A percentile compares a stretch with the other conserved stretches of the same genome.
Evolutionary conservation across 441 rosid species (phyloP).

Genomic region (Isatis lusitanica): DNA sequence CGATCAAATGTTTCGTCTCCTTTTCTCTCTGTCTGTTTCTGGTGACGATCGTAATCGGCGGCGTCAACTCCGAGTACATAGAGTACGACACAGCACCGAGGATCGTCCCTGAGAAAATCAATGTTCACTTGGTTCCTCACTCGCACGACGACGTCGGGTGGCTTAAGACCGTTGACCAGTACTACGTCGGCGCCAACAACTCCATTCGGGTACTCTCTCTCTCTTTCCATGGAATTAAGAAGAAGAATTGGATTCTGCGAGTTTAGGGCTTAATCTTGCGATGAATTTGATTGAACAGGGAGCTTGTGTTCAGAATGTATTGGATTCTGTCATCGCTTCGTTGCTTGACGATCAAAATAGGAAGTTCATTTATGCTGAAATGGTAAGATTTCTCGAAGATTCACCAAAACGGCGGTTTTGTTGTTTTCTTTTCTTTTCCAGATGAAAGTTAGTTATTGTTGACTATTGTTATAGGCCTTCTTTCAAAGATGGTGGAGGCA

Average conservation of each 20-base stretch:
- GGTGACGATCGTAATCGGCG: slow-evolving; percentile 24
- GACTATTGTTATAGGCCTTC: slow-evolving; percentile 48
- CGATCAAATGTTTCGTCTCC: slow-evolving; percentile 16
- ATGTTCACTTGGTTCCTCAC: slow-evolving; percentile 77
- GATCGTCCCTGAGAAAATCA: slow-evolving; percentile 56
- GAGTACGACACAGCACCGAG: slow-evolving; percentile 54
- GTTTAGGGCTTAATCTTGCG: slow-evolving; percentile 12
- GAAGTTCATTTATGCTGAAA: slow-evolving; percentile 74
- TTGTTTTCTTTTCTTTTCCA: background rate
- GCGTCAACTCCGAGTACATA: slow-evolving; percentile 43
- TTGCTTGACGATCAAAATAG: slow-evolving; percentile 70
- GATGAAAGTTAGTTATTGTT: background rate
- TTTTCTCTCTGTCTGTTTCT: slow-evolving; percentile 4
- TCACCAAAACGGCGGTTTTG: background rate
- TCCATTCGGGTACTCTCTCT: slow-evolving; percentile 57
- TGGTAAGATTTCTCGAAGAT: slow-evolving; percentile 35
- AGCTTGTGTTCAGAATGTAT: slow-evolving; percentile 80
- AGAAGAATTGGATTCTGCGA: background rate
- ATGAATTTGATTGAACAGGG: slow-evolving; percentile 51
- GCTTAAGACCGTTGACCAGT: slow-evolving; percentile 80
- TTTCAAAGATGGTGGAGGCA: slow-evolving; percentile 84
- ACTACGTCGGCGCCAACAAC: slow-evolving; percentile 75
- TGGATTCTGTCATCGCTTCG: slow-evolving; percentile 74
- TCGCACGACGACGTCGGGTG: slow-evolving; percentile 80
- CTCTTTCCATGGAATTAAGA: slow-evolving; percentile 5